Base-by-base conservation (phyloP, 768 basidiomycete species). In the Hypholoma fasciculare region DNA sequence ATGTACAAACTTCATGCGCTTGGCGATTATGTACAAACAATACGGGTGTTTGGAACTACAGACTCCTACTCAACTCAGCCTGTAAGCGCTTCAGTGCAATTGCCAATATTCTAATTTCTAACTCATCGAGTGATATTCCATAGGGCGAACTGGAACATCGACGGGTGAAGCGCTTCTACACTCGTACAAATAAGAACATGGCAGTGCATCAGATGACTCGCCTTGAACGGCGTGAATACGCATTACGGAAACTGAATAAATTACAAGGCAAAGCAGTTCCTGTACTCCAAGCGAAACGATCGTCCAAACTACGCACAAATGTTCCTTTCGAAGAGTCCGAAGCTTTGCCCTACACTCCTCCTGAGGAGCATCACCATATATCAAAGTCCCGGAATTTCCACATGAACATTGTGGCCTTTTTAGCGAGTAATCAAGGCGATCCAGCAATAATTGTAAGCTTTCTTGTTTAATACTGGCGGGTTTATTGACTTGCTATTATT, bases 1-100 rank as follows among this genome's bases (percentile, higher is more conserved):
- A 77, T 71, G 2, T 71, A 68, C 59, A 79, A 78, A 42, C 36
- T 65, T 0, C 74, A 76, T 60, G 61, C 70, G 0, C 54, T 80
- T 0, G 72, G 71, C 0, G 69, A 79, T 50, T 74, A 76, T 43
- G 55, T 66, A 0, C 19, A 43, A 0, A 44, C 52, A 0, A 76
- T 79, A 8, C 17, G 26, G 0, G 0, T 2, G 0, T 70, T 65
- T 40, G 74, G 79, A 0, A 74, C 73, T 0, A 72, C 71, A 2
- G 75, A 73, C 54, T 49, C 48, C 2, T 49, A 49, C 30, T 70
- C 26, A 5, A 49, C 48, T 30, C 71, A 72, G 0, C 79, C 74
- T 1, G 71, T 76, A 30, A 47, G 17, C 40, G n/a, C 7, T 53
- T 27, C 38, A 16, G 4, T 42, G 17, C n/a, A n/a, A n/a, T n/a